phyloP scores from a whole-genome alignment of 306 rosid genomes.

The Cicer bijugum region DNA sequence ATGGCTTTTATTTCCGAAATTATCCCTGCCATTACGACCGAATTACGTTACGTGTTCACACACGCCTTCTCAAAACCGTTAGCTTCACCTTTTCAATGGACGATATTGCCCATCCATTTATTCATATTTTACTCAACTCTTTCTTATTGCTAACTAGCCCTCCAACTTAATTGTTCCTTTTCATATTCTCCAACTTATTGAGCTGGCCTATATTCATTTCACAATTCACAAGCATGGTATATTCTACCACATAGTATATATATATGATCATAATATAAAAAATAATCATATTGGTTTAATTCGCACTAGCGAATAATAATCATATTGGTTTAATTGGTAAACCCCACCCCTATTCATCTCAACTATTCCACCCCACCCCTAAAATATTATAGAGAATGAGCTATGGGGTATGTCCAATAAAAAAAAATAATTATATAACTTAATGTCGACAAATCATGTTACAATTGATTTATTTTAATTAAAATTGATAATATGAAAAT shows the following conservation, averaged over 20 bases:
- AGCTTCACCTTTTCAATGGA: constrained; percentile 23
- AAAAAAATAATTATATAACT: constrained; percentile 19
- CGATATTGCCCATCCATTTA: constrained; percentile 53
- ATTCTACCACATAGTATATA: constrained; percentile 23
- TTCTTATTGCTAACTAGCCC: constrained; percentile 31
- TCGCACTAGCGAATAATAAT: not conserved
- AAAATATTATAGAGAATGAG: constrained; percentile 4
- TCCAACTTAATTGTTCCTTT: not conserved
- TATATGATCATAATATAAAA: not conserved
- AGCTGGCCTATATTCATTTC: constrained; percentile 43
- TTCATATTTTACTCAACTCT: constrained; percentile 41
- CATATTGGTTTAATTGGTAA: not conserved
- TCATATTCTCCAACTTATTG: constrained; percentile 31
- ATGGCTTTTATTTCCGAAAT: not conserved
- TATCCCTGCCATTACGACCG: constrained; percentile 14
- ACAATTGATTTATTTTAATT: not conserved
- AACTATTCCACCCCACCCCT: not conserved
- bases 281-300: not conserved
- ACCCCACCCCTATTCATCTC: too few species aligned
- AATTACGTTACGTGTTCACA: constrained; percentile 42
- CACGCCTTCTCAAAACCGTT: constrained; percentile 25
- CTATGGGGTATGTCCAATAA: constrained; percentile 18
- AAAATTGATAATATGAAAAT: not conserved
- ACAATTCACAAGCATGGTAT: constrained; percentile 50
- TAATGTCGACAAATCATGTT: constrained; percentile 6